Conservation (phyloP, 2,329 filamentous ascomycete species). For the Alternaria incomplexa region DNA sequence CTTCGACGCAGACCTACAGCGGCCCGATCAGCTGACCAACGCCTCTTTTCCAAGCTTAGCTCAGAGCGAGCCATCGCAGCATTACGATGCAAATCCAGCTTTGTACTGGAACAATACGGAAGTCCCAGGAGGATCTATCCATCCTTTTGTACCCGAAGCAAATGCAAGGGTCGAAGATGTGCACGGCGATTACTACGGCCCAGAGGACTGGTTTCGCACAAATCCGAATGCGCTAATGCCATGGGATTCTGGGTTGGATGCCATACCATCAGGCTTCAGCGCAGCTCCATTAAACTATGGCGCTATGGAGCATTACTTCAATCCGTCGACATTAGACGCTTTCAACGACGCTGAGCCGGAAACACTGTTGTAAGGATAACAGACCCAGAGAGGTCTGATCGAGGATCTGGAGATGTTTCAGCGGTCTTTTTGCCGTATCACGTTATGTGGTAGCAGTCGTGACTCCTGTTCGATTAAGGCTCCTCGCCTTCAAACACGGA, state of each 20-base stretch:
- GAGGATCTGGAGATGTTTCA: accelerated
- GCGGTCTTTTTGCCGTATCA: too few relatives aligned
- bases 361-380: neutral
- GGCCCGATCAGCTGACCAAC: neutral
- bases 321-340: too few relatives aligned
- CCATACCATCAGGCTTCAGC: neutral
- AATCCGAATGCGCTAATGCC: neutral
- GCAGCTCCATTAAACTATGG: neutral
- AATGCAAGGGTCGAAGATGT: neutral
- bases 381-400: neutral
- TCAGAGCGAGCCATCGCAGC: neutral
- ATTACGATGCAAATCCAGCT: neutral
- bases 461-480: neutral
- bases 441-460: neutral
- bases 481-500: neutral
- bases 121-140: neutral
- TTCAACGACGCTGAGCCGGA: neutral
- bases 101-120: neutral
- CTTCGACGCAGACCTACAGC: too few relatives aligned
- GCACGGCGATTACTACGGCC: neutral
- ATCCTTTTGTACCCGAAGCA: neutral
- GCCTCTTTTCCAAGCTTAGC: neutral
- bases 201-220: neutral
- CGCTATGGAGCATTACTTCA: neutral
- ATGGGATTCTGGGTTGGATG: neutral